These are phyloP conservation scores for Ligustrum vulgare DNA, from an alignment of 257 asterid species.

Conservation along the genomic window DNA sequence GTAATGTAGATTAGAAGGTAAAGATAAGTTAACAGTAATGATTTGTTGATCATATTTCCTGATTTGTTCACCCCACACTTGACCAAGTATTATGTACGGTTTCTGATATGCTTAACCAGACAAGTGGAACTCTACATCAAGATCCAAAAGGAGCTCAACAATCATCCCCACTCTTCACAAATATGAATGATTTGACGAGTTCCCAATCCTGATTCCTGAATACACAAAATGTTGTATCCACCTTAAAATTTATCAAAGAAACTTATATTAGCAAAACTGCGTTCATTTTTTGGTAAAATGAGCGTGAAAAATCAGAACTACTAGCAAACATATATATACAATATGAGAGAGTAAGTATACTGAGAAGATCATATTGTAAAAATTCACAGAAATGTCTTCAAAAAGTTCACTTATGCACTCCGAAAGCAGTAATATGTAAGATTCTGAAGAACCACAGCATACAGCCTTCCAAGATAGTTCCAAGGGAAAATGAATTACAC, in stretches of 20 bases:
- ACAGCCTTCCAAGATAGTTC: not conserved
- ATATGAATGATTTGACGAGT: slow-evolving; percentile 10
- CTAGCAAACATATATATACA: not conserved
- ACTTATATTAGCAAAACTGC: not conserved
- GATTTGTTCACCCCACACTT: slow-evolving; percentile 10
- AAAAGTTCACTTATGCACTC: not conserved
- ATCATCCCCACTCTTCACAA: slow-evolving; percentile 4
- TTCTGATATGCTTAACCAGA: slow-evolving; percentile 8
- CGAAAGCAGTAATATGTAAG: not conserved
- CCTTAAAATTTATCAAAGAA: slow-evolving; percentile 1
- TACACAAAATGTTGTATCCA: not conserved
- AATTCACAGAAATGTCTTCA: not conserved
- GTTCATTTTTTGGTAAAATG: not conserved
- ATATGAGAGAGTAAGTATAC: not conserved
- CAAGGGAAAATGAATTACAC: not conserved
- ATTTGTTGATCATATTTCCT: slow-evolving; percentile 50
- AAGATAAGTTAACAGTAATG: slow-evolving; percentile 56
- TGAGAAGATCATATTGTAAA: not conserved
- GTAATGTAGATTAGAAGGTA: slow-evolving; percentile 68
- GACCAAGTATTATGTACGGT: slow-evolving; percentile 17
- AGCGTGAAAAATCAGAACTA: slow-evolving; percentile 1
- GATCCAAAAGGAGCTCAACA: slow-evolving; percentile 7
- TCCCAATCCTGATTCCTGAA: slow-evolving; percentile 14
- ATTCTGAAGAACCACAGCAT: slow-evolving; percentile 1
- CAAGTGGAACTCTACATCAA: not conserved